Percentiles rank a stretch among this genome's conserved stretches.
These are phyloP conservation scores for Dictyostelium citrinum DNA, from an alignment of 78 protist genomes.

Conservation along the genomic window DNA sequence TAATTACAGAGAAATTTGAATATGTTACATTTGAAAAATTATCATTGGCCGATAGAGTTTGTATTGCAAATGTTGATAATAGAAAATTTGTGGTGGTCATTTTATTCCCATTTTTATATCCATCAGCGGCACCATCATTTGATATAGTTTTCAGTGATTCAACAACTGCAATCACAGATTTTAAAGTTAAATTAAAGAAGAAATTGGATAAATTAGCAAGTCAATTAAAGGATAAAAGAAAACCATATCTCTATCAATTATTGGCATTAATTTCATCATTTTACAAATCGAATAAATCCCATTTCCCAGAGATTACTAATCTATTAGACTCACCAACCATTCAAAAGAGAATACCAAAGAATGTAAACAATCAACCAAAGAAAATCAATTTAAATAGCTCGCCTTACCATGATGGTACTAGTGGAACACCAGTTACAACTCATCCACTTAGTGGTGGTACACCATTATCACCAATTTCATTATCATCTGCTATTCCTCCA, in stretches of 20 bases:
- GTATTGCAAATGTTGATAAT: slow-evolving; percentile 34
- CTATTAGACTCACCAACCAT: not conserved
- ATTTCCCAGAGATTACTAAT: not conserved
- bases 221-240: slow-evolving; percentile 28
- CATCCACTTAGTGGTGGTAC: slow-evolving; percentile 2
- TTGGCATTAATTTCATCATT: not conserved
- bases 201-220: slow-evolving; percentile 9
- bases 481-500: not conserved
- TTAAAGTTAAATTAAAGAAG: slow-evolving; percentile 29
- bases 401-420: not conserved
- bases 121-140: slow-evolving; percentile 60
- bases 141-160: slow-evolving; percentile 19
- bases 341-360: slow-evolving; percentile 2
- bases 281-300: not conserved
- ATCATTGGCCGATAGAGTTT: slow-evolving; percentile 19
- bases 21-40: slow-evolving; percentile 18
- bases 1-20: not conserved
- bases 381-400: not conserved
- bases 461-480: not conserved
- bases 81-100: slow-evolving; percentile 28
- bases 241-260: slow-evolving; percentile 27
- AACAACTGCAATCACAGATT: not conserved
- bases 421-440: not conserved
- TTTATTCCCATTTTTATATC: slow-evolving; percentile 55
- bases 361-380: not conserved